Percentiles rank a stretch among this genome's conserved stretches.
Evolutionary conservation across 140 eudicot genomes (phyloP).

Genomic region (Oenanthe javanica): DNA sequence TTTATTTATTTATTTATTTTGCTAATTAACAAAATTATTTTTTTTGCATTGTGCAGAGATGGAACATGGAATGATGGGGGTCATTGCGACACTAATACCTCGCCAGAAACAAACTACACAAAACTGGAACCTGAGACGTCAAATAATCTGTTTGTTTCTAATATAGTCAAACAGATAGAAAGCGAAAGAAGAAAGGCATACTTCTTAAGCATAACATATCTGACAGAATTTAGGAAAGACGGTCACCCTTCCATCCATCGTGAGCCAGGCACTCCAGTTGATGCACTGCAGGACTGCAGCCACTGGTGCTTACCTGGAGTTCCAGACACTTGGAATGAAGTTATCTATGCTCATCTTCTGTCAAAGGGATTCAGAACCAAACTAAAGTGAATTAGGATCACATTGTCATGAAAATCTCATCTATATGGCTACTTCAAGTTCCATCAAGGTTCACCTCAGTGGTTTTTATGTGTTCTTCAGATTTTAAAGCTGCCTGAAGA

Average conservation of each 20-base stretch:
- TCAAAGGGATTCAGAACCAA: constrained; percentile 28
- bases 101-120: constrained; percentile 50
- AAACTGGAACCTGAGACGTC: constrained; percentile 44
- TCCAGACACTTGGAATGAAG: constrained; percentile 77
- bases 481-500: constrained; percentile 86
- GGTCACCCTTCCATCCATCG: constrained; percentile 79
- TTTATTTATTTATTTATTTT: no score
- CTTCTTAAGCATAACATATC: constrained; percentile 56
- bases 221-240: constrained; percentile 63
- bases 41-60: constrained; percentile 29
- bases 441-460: constrained; percentile 43
- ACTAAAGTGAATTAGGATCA: constrained; percentile 11
- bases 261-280: constrained; percentile 51
- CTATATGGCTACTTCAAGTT: constrained; percentile 12
- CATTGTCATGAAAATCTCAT: constrained; percentile 4
- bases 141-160: constrained; percentile 34
- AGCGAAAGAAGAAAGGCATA: constrained; percentile 22
- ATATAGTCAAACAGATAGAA: constrained; percentile 44
- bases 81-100: constrained; percentile 45
- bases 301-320: constrained; percentile 94
- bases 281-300: constrained; percentile 75
- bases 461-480: constrained; percentile 71
- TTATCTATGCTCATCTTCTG: constrained; percentile 55
- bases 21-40: no score
- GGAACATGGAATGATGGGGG: constrained; percentile 84